Evolutionary conservation across 768 basidiomycete genomes (phyloP).

Genomic region (Chlorophyllum brunneum): DNA sequence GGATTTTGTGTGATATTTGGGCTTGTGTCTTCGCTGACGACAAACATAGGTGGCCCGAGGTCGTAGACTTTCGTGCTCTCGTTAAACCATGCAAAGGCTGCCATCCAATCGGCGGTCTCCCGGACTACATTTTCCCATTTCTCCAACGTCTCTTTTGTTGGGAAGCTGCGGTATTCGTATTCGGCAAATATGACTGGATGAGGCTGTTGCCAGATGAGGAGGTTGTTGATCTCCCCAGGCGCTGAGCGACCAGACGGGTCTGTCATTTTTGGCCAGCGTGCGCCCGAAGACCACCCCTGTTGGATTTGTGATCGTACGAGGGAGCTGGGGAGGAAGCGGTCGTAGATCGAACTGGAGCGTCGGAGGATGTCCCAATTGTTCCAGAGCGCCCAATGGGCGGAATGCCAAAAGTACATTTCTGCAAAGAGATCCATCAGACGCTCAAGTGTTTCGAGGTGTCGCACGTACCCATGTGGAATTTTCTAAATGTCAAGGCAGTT

Average conservation of each 20-base stretch:
- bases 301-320: slow-evolving; percentile 46
- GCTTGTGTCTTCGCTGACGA: slow-evolving; percentile 52
- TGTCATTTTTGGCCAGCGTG: slow-evolving; percentile 63
- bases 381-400: slow-evolving; percentile 58
- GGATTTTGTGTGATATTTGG: slow-evolving; percentile 53
- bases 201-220: slow-evolving; percentile 60
- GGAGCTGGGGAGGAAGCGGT: slow-evolving; percentile 43
- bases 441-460: neutral
- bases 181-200: slow-evolving; percentile 57
- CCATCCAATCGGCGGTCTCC: slow-evolving; percentile 59
- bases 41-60: slow-evolving; percentile 56
- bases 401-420: slow-evolving; percentile 61
- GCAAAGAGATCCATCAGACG: neutral
- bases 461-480: slow-evolving; percentile 52
- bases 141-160: slow-evolving; percentile 32
- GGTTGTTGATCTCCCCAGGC: slow-evolving; percentile 59
- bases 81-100: slow-evolving; percentile 51
- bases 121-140: slow-evolving; percentile 51
- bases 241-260: slow-evolving; percentile 55
- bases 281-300: slow-evolving; percentile 50
- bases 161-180: slow-evolving; percentile 50
- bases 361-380: slow-evolving; percentile 54
- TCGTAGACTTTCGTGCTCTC: slow-evolving; percentile 43
- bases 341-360: slow-evolving; percentile 40
- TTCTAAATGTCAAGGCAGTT: slow-evolving; percentile 25